A percentile compares a stretch with the other conserved stretches of the same genome.
Conservation (phyloP, 2,329 filamentous ascomycete species). For the Fusarium virguliforme region DNA sequence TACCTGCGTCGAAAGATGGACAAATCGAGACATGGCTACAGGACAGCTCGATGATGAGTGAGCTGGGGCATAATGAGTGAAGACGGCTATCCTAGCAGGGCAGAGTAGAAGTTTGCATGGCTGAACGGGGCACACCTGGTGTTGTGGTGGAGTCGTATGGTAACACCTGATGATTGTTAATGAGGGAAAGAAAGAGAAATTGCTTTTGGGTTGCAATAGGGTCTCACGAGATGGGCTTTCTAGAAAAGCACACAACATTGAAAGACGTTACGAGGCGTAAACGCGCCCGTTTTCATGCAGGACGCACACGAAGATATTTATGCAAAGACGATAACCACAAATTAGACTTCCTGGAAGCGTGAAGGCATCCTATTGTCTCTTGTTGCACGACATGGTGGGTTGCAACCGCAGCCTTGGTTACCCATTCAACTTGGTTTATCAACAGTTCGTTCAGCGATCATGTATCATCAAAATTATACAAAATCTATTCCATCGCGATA, state of each 20-base stretch:
- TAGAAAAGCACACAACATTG: background rate
- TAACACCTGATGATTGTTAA: background rate
- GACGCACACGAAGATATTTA: background rate
- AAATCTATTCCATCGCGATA: slow-evolving; percentile 4
- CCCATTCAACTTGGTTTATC: background rate
- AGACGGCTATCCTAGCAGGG: too few species aligned
- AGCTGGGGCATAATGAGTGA: too few species aligned
- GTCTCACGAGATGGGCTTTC: background rate
- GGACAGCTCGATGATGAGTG: too few species aligned
- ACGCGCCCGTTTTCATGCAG: background rate
- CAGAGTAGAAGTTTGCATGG: too few species aligned
- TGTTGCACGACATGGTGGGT: background rate
- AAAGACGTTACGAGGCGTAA: background rate
- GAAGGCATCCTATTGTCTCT: background rate
- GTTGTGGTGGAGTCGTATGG: background rate
- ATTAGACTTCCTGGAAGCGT: background rate
- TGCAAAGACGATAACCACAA: background rate
- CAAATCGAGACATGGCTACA: too few species aligned
- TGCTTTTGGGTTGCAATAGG: background rate
- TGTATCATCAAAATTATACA: slow-evolving; percentile 3
- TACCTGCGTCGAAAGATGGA: too few species aligned
- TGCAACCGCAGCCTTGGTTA: background rate
- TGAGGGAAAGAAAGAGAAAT: background rate
- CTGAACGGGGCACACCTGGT: background rate
- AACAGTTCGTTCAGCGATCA: background rate